These are phyloP conservation scores for Boechera stricta DNA, from an alignment of 345 rosid genomes.

Conservation along the genomic window DNA sequence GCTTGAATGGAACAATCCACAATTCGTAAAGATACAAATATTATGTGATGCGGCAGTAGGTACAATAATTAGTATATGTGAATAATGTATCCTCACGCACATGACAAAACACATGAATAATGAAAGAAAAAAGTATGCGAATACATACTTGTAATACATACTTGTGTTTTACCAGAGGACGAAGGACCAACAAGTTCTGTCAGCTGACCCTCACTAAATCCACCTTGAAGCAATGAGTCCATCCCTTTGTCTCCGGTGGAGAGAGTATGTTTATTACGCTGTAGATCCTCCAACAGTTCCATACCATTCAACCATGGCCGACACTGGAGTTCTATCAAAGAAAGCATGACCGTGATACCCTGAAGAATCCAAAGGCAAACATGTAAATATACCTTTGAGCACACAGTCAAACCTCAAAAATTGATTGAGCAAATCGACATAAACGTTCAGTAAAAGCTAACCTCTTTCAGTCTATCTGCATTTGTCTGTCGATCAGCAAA, in stretches of 20 bases:
- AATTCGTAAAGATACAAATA: neutral
- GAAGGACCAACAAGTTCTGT: slow-evolving; percentile 91
- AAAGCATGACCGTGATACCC: slow-evolving; percentile 61
- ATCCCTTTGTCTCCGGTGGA: slow-evolving; percentile 66
- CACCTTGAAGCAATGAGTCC: slow-evolving; percentile 74
- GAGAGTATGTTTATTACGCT: slow-evolving; percentile 50
- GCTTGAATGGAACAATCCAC: slow-evolving; percentile 20
- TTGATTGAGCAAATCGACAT: neutral
- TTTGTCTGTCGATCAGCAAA: slow-evolving; percentile 48
- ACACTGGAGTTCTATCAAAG: slow-evolving; percentile 55
- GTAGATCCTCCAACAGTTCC: slow-evolving; percentile 63
- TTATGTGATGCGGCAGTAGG: neutral
- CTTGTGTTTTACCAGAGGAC: slow-evolving; percentile 91
- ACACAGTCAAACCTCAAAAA: neutral
- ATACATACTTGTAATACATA: slow-evolving; percentile 62
- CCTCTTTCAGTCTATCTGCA: slow-evolving; percentile 61
- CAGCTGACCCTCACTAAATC: slow-evolving; percentile 66
- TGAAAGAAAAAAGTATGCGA: neutral
- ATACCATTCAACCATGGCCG: slow-evolving; percentile 66
- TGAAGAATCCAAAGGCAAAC: slow-evolving; percentile 31
- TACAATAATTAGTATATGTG: neutral
- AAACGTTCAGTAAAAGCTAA: slow-evolving; percentile 23
- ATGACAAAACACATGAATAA: neutral
- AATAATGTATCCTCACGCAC: neutral
- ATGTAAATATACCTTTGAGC: neutral